phyloP scores from a whole-genome alignment of 345 rosid species.

The thale cress (Arabidopsis thaliana) region TAIR10.1 NC_003070.9:3727501-3728000 shows the following conservation, averaged over 20 bases:
- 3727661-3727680: background rate
- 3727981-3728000: background rate
- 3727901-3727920: background rate
- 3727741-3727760: background rate
- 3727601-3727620: background rate
- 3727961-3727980: background rate
- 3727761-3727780: background rate
- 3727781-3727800: background rate
- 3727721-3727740: background rate
- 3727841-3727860: background rate
- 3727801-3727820: background rate
- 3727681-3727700: background rate
- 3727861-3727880: background rate
- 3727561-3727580: constrained; percentile 21
- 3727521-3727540: background rate
- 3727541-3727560: background rate
- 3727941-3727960: background rate
- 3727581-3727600: background rate
- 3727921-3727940: background rate
- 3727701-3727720: no score
- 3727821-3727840: background rate
- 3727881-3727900: background rate
- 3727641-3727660: no score
- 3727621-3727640: background rate
- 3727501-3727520: background rate